These are phyloP conservation scores for Pseudogymnoascus sp. DNA, from an alignment of 2,329 filamentous ascomycete genomes.

Conservation along the genomic window DNA sequence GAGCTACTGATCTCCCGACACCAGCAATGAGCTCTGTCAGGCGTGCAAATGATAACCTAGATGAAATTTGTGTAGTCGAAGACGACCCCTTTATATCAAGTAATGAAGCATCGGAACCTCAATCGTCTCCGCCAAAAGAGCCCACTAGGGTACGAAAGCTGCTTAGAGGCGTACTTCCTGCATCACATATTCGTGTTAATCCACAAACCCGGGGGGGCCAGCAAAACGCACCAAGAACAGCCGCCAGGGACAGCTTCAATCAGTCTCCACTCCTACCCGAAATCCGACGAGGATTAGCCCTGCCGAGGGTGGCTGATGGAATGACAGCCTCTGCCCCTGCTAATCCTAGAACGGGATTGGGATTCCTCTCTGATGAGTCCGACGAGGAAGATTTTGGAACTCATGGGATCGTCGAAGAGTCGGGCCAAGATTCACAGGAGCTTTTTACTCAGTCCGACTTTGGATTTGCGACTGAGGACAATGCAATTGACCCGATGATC, in stretches of 20 bases:
- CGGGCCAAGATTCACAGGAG: slow-evolving; percentile 9
- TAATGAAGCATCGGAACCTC: not conserved
- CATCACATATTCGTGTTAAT: slow-evolving; percentile 58
- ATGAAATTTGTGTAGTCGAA: not conserved
- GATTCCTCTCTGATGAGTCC: slow-evolving; percentile 22
- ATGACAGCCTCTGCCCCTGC: not conserved
- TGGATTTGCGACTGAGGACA: slow-evolving; percentile 25
- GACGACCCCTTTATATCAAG: not conserved
- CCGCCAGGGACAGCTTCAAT: slow-evolving; percentile 11
- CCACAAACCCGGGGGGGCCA: slow-evolving; percentile 32
- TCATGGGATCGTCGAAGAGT: slow-evolving; percentile 14
- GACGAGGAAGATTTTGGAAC: slow-evolving; percentile 16
- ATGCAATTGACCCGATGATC: slow-evolving; percentile 28
- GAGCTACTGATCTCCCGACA: slow-evolving; percentile 18
- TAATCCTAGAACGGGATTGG: slow-evolving; percentile 5
- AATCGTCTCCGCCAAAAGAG: not conserved
- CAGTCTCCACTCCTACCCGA: slow-evolving; percentile 14
- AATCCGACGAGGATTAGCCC: slow-evolving; percentile 24
- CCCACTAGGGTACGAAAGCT: slow-evolving; percentile 19
- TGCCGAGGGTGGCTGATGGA: slow-evolving; percentile 15
- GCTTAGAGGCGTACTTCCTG: slow-evolving; percentile 54
- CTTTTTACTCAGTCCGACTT: slow-evolving; percentile 16
- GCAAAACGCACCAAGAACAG: slow-evolving; percentile 1
- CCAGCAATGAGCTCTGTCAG: slow-evolving; percentile 25
- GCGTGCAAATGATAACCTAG: not conserved